Base-by-base conservation (phyloP, 192 early-diverging fungal species). In the Dissophora globulifera region DNA sequence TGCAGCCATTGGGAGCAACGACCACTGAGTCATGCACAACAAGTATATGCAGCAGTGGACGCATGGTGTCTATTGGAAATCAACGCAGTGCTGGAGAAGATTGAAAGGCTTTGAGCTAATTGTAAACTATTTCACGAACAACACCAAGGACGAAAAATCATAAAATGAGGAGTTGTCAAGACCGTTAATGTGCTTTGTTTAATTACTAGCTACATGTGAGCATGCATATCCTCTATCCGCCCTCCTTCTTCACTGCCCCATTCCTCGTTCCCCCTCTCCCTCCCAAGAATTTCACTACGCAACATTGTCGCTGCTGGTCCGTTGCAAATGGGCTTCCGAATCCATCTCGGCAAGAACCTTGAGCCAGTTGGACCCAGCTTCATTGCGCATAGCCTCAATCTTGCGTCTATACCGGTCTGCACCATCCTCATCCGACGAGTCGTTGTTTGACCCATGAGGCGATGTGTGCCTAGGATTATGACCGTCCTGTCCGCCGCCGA, bases 351-450 rank as follows among this genome's bases (percentile, higher is more conserved):
- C 75, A 15, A 83, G 50, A 10, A 87, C 86, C 20, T 68, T 70
- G 31, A 87, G 69, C 86, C 86, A 87, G 3, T 78, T 80, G 1
- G 67, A 67, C 13, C 86, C 86, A 13, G 84, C 82, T 55, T 87
- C 84, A 11, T 69, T 81, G 11, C 84, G 67, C 60, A 87, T 82
- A 9, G 76, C 75, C 40, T 85, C 83, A 13, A 87, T 80, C 49
- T 78, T 84, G 13, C 67, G 69, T 57, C 79, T 80, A 58, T 80
- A 85, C 1, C 56, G 70, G 16, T 83, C 84, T 19, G 71, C 76
- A 20, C 47, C 57, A n/a, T 33, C 46, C 25, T 65, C 70, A 38
- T 56, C 64, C 46, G 46, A 61, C 0, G 62, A 58, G 0, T 32
- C 60, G 52, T 54, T 49, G 20, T 33, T 20, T 4, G 50, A 38